These are phyloP conservation scores for Galeopsis tetrahit DNA, from an alignment of 257 asterid species.

Conservation along the genomic window DNA sequence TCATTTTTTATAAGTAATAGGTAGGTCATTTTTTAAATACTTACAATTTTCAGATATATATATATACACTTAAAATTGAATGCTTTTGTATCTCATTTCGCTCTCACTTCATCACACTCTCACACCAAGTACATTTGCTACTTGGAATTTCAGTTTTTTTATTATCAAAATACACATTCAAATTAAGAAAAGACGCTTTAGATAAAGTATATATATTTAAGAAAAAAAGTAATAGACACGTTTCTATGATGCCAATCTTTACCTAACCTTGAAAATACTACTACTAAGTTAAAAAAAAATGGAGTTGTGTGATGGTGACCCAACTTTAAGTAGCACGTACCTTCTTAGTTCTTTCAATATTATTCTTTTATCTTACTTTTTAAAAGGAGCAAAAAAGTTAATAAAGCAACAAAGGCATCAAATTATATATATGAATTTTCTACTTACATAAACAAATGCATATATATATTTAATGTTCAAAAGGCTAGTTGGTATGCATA, in stretches of 20 bases:
- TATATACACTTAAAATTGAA: too few species aligned
- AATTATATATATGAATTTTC: neutral
- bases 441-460: neutral
- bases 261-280: slow-evolving; percentile 28
- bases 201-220: neutral
- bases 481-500: neutral
- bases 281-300: too few species aligned
- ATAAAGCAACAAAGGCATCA: neutral
- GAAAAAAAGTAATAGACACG: slow-evolving; percentile 31
- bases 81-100: neutral
- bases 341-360: slow-evolving; percentile 15
- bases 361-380: slow-evolving; percentile 12
- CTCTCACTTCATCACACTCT: too few species aligned
- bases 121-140: too few species aligned
- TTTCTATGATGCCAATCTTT: slow-evolving; percentile 29
- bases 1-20: too few species aligned
- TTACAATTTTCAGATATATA: too few species aligned
- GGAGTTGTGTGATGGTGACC: slow-evolving; percentile 38
- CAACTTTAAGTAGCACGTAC: slow-evolving; percentile 31
- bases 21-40: too few species aligned
- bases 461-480: neutral
- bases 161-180: neutral
- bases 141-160: neutral
- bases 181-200: neutral
- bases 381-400: slow-evolving; percentile 29